Base-by-base conservation (phyloP, 495 filamentous ascomycete species). In the Geopyxis carbonaria region DNA sequence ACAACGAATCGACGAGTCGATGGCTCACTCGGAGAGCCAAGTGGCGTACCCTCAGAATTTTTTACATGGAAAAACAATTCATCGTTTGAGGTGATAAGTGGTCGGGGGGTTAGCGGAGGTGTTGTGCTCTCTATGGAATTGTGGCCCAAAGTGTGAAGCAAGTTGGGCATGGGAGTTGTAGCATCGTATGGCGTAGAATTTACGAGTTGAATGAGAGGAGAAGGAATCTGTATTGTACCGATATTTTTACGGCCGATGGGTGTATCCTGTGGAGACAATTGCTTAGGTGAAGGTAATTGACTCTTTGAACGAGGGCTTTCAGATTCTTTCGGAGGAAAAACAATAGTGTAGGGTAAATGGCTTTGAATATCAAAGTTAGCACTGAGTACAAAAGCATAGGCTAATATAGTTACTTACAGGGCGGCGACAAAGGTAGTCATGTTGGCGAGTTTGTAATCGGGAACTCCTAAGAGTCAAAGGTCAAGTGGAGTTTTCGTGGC, bases 291-390 rank as follows among this genome's bases (percentile, higher is more conserved):
- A 11, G 19, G 5, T 9, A 15, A 18, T 14, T 18, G 16, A 13
- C 14, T n/a, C n/a, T n/a, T n/a, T n/a, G n/a, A n/a, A n/a, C n/a
- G n/a, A n/a, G n/a, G n/a, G n/a, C n/a, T n/a, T n/a, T n/a, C n/a
- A n/a, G n/a, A 11, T 20, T 33, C 38, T 23, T 31, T 32, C 20
- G 25, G 9, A 19, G 11, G 25, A 18, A 93, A 94, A 53, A 87
- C 74, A 46, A 93, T 65, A 2, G 86, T 94, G 53, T 91, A 80
- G 4, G 86, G 86, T 20, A 93, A 73, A 56, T 91, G 91, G 30
- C 86, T 93, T 47, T 38, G 28, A 25, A 28, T n/a, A 9, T 30
- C 24, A 14, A 2, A 10, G 35, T 4, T 22, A 43, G 19, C 30
- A 6, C 22, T 22, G 10, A 18, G 18, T 39, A 33, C 21, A n/a